Evolutionary conservation across 2,329 filamentous ascomycete species (phyloP).

Genomic region (Phyllosticta citriasiana): DNA sequence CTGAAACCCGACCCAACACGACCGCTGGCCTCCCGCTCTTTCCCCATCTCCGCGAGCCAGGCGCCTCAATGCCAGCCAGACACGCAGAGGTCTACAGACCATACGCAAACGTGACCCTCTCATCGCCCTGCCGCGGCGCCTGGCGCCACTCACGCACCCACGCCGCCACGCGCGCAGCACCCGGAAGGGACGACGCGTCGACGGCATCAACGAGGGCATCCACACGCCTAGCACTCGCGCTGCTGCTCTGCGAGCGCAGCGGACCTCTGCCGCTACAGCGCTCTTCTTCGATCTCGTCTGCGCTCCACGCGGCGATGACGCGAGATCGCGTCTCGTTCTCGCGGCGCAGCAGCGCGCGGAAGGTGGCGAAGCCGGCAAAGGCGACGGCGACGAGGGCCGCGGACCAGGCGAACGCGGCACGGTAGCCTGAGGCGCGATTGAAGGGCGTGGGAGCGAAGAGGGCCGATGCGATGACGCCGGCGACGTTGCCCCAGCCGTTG

Average conservation of each 20-base stretch:
- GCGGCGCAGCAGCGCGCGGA: conserved; percentile 25
- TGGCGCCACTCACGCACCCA: conserved; percentile 25
- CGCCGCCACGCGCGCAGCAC: neutral
- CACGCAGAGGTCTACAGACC: conserved; percentile 18
- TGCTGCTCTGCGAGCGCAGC: conserved; percentile 12
- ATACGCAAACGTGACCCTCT: conserved; percentile 38
- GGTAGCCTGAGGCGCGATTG: conserved; percentile 23
- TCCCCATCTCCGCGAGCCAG: too few relatives aligned
- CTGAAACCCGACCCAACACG: too few relatives aligned
- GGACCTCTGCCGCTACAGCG: conserved; percentile 20
- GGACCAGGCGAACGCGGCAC: conserved; percentile 34
- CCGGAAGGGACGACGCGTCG: conserved; percentile 14
- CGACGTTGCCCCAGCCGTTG: conserved; percentile 45
- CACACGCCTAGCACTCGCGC: conserved; percentile 13
- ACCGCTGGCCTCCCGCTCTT: too few relatives aligned
- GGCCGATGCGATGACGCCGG: conserved; percentile 34
- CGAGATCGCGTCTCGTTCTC: conserved; percentile 30
- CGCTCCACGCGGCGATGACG: conserved; percentile 20
- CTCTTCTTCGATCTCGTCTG: conserved; percentile 32
- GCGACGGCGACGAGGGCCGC: conserved; percentile 29
- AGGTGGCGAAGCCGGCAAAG: conserved; percentile 31
- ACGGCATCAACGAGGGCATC: conserved; percentile 14
- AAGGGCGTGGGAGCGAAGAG: conserved; percentile 35
- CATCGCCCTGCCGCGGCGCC: conserved; percentile 32
- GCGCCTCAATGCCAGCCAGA: too few relatives aligned